Evolutionary conservation across 768 basidiomycete species (phyloP), one percentile per base, ranked within the genome.

Genomic region (Boletus sensibilis): DNA sequence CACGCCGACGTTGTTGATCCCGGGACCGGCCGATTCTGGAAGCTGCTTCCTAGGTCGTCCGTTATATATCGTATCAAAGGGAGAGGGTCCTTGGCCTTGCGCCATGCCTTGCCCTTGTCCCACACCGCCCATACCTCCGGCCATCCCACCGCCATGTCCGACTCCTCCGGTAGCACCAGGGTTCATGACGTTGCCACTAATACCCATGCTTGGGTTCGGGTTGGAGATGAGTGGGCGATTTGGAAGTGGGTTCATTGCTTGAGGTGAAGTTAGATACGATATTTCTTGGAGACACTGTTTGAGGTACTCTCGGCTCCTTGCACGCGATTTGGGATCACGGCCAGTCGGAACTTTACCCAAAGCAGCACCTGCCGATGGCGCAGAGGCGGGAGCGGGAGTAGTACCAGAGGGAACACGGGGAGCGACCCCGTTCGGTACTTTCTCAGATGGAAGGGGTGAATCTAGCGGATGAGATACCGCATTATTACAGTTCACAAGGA

Each of bases 271-370:
- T 52, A 99, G 78, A 74, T 99, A 99, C 13, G 92, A 92, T 62
- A 99, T 91, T 79, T 99, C 97, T 76, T 98, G 97, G 25, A 99
- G 79, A 74, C 97, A 98, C 87, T 99, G 96, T 74, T 98, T 99
- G 64, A 99, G 82, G 72, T 98, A 99, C 59, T 99, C 97, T 53
- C 95, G 80, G 75, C 93, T 95, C 55, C 93, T 82, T 41, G 95
- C 94, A 66, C 96, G 83, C 65, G 92, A 90, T 74, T 97, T 96
- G n/a, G 94, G 94, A 74, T 98, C 96, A 54, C 93, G 85, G 34
- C 88, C 91, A 10, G 86, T 84, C 23, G 82, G 87, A 39, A 84
- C 88, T 68, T 86, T 94, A 43, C 86, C 86, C 61, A 82, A 70
- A 42, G 79, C 80, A 47, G 79, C 78, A 47, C 71, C 64, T 13